phyloP scores from a whole-genome alignment of 2,329 filamentous ascomycete genomes.

The Emmonsia crescens region DNA sequence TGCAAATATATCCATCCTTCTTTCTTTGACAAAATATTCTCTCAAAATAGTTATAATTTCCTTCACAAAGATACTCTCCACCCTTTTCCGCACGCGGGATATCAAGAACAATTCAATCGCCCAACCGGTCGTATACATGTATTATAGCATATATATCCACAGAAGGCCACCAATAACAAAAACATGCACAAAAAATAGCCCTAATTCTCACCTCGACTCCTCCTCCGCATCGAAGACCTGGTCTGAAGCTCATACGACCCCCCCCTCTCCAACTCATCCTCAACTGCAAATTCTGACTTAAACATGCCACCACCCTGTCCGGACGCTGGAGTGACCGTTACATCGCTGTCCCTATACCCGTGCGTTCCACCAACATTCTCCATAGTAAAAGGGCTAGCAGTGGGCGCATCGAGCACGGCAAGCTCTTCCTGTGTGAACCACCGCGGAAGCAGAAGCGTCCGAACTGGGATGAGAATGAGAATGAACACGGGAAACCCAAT shows the following conservation, averaged over 20 bases:
- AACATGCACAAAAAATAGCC: constrained; percentile 17
- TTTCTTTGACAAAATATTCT: not conserved
- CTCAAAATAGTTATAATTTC: not conserved
- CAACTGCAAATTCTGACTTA: constrained; percentile 15
- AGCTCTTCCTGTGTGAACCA: constrained; percentile 53
- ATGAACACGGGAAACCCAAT: constrained; percentile 73
- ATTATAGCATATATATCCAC: not conserved
- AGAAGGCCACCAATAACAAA: not conserved
- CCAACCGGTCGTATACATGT: not conserved
- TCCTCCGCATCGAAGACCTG: constrained; percentile 19
- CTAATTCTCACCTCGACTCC: constrained; percentile 20
- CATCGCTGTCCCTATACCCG: constrained; percentile 30
- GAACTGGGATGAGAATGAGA: constrained; percentile 54
- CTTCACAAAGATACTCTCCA: not conserved
- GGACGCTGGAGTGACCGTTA: constrained; percentile 4
- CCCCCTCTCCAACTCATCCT: constrained; percentile 32
- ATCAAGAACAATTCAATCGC: not conserved
- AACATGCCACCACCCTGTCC: constrained; percentile 3
- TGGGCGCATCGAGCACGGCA: constrained; percentile 56
- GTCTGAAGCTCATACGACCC: constrained; percentile 29
- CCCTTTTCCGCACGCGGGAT: not conserved
- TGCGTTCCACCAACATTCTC: constrained; percentile 59
- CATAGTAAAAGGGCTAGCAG: constrained; percentile 65
- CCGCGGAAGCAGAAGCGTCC: constrained; percentile 52
- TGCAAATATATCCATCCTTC: too few relatives aligned